Evolutionary conservation across 768 basidiomycete genomes (phyloP), one percentile per base, ranked within the genome.

Genomic region (Suillus spraguei): DNA sequence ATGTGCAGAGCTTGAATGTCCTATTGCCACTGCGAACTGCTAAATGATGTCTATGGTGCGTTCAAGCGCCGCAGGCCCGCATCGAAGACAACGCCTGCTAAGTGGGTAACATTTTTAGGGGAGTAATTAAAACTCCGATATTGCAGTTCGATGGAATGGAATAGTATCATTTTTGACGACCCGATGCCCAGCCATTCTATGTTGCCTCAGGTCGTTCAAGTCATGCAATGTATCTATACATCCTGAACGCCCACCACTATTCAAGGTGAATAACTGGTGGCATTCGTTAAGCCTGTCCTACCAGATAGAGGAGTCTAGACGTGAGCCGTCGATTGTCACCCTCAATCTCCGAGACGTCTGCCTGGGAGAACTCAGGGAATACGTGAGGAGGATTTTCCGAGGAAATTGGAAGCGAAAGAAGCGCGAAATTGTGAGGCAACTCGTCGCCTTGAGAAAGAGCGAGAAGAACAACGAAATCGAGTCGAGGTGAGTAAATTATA

Each of bases 321-420:
- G 20, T n/a, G 61, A 63, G 32, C 61, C 61, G 4, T 60, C 35
- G 14, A 63, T 63, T 14, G 39, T 62, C 5, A 63, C 63, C 20
- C 24, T 63, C 24, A 63, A 63, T 38, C 62, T 63, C 8, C 9
- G 62, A 33, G 62, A 63, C n/a, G n/a, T n/a, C n/a, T n/a, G n/a
- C 22, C 28, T 62, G 11, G 16, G 22, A 22, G 9, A 42, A 46
- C 32, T 63, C 7, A 46, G 41, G n/a, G 53, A 62, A 11, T 42
- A 62, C 22, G 62, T 22, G n/a, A 14, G 32, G n/a, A 33, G 28
- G 1, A 3, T 9, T 16, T 11, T 36, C 32, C 14, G 39, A 63
- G 11, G 22, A 42, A 20, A 33, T 28, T 28, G 62, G 61, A 62
- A 32, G 20, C 14, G 14, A 17, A 20, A 39, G 32, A 32, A 16